phyloP scores from a whole-genome alignment of 2,329 filamentous ascomycete genomes.

The Trichoderma atrobrunneum region DNA sequence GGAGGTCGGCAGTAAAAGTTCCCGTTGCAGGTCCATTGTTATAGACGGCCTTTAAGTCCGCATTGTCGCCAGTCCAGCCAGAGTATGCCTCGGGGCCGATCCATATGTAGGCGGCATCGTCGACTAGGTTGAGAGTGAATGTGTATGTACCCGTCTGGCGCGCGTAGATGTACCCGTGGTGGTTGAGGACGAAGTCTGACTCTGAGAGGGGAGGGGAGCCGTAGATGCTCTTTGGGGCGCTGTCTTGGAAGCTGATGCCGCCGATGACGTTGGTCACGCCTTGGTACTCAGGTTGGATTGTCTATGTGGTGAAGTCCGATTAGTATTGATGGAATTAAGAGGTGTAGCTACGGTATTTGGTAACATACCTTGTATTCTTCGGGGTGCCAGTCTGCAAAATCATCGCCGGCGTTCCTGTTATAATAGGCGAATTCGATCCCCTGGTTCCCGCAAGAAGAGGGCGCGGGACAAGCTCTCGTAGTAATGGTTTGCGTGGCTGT shows the following conservation, averaged over 20 bases:
- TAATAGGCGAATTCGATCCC: constrained; percentile 13
- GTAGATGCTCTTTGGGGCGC: not conserved
- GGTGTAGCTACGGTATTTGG: no score
- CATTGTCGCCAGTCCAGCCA: constrained; percentile 27
- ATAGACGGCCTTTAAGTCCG: constrained; percentile 23
- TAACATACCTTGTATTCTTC: not conserved
- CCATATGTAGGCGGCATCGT: constrained; percentile 22
- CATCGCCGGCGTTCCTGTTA: not conserved
- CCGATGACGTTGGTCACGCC: not conserved
- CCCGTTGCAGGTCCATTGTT: constrained; percentile 21
- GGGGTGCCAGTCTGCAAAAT: not conserved
- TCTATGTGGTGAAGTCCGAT: not conserved
- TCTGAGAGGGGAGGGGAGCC: not conserved
- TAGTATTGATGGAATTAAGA: not conserved
- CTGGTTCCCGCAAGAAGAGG: constrained; percentile 3
- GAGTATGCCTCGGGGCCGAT: constrained; percentile 24
- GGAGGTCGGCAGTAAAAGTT: constrained; percentile 22
- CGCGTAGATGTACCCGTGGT: constrained; percentile 28
- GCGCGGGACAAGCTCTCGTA: not conserved
- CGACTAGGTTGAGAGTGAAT: constrained; percentile 23
- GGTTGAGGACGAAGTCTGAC: constrained; percentile 26
- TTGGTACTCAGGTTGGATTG: not conserved
- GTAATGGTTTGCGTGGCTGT: not conserved
- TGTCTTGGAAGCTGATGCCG: constrained; percentile 1
- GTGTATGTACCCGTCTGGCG: constrained; percentile 26